Conservation (phyloP, 148 eudicot species). For the Vaccinium darrowii region DNA sequence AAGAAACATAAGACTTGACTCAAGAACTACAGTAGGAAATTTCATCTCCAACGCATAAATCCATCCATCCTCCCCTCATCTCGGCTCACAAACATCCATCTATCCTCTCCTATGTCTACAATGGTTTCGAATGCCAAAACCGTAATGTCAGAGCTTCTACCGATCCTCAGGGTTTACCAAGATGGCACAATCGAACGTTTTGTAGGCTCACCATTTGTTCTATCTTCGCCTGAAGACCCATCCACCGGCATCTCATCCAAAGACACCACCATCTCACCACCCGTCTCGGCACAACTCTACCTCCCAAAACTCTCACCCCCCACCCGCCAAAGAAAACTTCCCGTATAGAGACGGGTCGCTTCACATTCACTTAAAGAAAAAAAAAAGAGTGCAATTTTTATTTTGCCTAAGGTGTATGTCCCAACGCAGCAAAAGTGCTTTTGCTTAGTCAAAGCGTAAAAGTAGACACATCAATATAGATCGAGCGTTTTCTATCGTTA, state of each 20-base stretch:
- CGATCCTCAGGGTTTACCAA: slow-evolving; percentile 36
- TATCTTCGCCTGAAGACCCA: slow-evolving; percentile 31
- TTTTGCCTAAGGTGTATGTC: too few relatives aligned
- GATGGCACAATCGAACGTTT: slow-evolving; percentile 45
- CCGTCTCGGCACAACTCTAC: slow-evolving; percentile 44
- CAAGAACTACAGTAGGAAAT: neutral
- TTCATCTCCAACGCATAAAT: too few relatives aligned
- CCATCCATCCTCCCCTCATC: neutral
- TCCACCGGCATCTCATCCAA: slow-evolving; percentile 38
- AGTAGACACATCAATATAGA: neutral
- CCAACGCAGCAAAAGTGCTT: too few relatives aligned
- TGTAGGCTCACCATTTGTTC: slow-evolving; percentile 23
- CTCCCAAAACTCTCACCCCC: slow-evolving; percentile 26
- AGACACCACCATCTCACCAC: slow-evolving; percentile 34
- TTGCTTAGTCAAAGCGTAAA: too few relatives aligned
- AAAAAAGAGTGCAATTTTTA: too few relatives aligned
- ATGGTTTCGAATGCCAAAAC: slow-evolving; percentile 20
- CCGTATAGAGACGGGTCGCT: slow-evolving; percentile 23
- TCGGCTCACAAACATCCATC: neutral
- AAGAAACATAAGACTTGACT: neutral
- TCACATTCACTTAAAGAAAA: too few relatives aligned
- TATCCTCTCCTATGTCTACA: neutral
- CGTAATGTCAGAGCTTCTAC: slow-evolving; percentile 28
- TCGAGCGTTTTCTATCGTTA: too few relatives aligned
- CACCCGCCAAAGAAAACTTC: slow-evolving; percentile 22